Evolutionary conservation across 345 rosid genomes (phyloP), one percentile per base, ranked within the genome.

Genomic region (Citrus mangshanensis): DNA sequence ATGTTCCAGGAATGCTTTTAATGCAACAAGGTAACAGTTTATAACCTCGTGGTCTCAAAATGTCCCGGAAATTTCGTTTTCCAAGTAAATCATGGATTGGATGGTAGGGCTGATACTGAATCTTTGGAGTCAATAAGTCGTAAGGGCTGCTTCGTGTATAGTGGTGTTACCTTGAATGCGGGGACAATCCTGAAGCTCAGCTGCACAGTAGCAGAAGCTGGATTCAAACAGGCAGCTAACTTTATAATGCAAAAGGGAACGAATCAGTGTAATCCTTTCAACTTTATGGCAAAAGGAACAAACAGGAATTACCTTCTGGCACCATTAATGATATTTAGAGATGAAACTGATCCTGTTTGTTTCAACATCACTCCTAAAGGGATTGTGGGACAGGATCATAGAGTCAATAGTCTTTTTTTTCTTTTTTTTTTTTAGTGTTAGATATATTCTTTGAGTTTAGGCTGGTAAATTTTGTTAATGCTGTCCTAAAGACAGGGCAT

Each of bases 311-410:
- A 82, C 71, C 61, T 89, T 51, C 82, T 89, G 66, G 69, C 70
- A 13, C 92, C 92, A 28, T 78, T 89, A 67, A 12, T 76, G 35
- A 87, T 88, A 76, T 79, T 82, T 38, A 85, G 85, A 49, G 92
- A 89, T 75, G 92, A 89, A 68, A 68, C 78, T 5, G 87, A 86
- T 38, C 79, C 89, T n/a, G 83, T 80, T 73, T 86, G 86, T 73
- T 89, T 89, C 79, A 61, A 87, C 75, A 49, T 86, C 59, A 35
- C 69, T 9, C 22, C 59, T 55, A 81, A 60, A 51, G 9, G 60
- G 59, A 27, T 51, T 7, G 56, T 51, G 56, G 56, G 51, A 40
- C 51, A 3, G 51, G 51, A 42, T 42, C 16, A 42, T 12, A 3
- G 51, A 42, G 51, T 40, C 10, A 2, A 1, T 40, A 9, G 13